These are phyloP conservation scores for Tetracladium maxilliforme DNA, from an alignment of 2,329 filamentous ascomycete genomes.

Conservation along the genomic window DNA sequence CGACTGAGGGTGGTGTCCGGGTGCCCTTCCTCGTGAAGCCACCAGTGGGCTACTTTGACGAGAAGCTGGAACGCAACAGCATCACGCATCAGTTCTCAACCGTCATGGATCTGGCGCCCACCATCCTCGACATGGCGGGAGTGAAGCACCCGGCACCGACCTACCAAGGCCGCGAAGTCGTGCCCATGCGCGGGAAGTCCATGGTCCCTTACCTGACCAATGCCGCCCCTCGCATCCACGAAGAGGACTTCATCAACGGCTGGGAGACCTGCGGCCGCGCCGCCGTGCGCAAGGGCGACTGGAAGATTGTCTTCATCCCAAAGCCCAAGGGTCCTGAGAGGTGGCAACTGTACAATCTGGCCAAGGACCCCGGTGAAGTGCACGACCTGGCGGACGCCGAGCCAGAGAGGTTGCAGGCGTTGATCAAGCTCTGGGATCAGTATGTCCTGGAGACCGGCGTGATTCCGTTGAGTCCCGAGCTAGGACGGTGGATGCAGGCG, in stretches of 20 bases:
- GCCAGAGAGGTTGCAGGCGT: slow-evolving; percentile 25
- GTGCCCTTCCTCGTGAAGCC: slow-evolving; percentile 11
- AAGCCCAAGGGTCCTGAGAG: slow-evolving; percentile 36
- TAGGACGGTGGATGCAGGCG: slow-evolving; percentile 41
- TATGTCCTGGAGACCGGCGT: slow-evolving; percentile 45
- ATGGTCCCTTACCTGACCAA: slow-evolving; percentile 26
- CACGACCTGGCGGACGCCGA: slow-evolving; percentile 24
- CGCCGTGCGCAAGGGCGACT: slow-evolving; percentile 38
- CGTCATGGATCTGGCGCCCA: slow-evolving; percentile 24
- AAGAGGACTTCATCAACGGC: slow-evolving; percentile 33
- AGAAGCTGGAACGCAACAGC: slow-evolving; percentile 4
- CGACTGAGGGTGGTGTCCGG: slow-evolving; percentile 2
- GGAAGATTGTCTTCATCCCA: slow-evolving; percentile 42
- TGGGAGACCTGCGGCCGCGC: slow-evolving; percentile 38
- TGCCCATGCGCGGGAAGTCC: slow-evolving; percentile 31
- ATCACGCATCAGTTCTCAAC: slow-evolving; percentile 20
- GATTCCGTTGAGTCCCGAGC: slow-evolving; percentile 39
- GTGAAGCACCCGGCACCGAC: slow-evolving; percentile 19
- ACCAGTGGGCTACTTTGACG: too few species aligned
- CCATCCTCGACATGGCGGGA: slow-evolving; percentile 24
- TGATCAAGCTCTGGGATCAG: slow-evolving; percentile 39
- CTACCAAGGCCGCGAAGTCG: slow-evolving; percentile 29
- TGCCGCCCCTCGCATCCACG: slow-evolving; percentile 24
- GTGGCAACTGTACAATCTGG: slow-evolving; percentile 42
- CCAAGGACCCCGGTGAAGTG: slow-evolving; percentile 33